phyloP scores from a whole-genome alignment of 139 green algal genomes.

The Micractinium sp. region DNA sequence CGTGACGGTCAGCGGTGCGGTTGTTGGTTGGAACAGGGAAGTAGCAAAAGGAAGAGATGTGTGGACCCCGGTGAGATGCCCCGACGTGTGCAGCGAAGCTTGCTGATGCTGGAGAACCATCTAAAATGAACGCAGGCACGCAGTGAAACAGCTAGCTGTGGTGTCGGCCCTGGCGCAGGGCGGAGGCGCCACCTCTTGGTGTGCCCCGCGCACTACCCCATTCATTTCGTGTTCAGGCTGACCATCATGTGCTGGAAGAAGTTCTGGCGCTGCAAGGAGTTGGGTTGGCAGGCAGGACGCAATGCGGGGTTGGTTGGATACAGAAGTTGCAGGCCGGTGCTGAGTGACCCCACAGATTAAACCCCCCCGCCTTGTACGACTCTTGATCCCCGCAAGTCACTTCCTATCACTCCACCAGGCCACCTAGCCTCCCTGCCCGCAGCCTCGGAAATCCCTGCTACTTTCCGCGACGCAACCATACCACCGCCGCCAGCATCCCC shows the following conservation, averaged over 20 bases:
- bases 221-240: background rate
- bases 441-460: background rate
- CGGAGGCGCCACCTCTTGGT: too few species aligned
- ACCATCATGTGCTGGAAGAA: constrained; percentile 14
- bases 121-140: too few species aligned
- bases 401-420: background rate
- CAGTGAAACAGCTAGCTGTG: too few species aligned
- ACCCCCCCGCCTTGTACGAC: background rate
- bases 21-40: too few species aligned
- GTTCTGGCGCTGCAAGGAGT: background rate
- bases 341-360: background rate
- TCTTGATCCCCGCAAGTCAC: background rate
- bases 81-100: too few species aligned
- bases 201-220: too few species aligned
- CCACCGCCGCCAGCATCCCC: background rate
- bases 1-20: too few species aligned
- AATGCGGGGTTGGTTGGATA: background rate
- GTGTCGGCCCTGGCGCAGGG: too few species aligned
- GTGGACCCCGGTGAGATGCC: too few species aligned
- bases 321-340: too few species aligned
- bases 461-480: background rate
- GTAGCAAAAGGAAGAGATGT: too few species aligned
- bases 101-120: too few species aligned
- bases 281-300: background rate
- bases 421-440: background rate